Evolutionary conservation across 208 protist species (phyloP).

Genomic region (Vickermania ingenoplastis): DNA sequence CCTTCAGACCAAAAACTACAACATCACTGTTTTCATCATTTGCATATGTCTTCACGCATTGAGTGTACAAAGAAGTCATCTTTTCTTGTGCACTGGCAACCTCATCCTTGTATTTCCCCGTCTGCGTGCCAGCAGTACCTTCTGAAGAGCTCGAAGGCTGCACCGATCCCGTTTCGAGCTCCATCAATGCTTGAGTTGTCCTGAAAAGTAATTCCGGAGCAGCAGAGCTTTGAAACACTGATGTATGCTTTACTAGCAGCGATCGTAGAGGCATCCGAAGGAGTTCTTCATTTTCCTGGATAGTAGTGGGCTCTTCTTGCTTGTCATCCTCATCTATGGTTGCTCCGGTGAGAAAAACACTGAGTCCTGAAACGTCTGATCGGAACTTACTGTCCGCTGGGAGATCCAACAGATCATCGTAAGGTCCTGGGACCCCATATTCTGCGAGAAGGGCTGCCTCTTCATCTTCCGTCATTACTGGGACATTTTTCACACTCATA

Average conservation of each 20-base stretch:
- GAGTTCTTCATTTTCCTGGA: slow-evolving; percentile 6
- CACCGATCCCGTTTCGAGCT: too few species aligned
- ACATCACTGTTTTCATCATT: too few species aligned
- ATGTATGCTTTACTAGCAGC: slow-evolving; percentile 29
- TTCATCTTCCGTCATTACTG: slow-evolving; percentile 32
- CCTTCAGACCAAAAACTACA: background rate
- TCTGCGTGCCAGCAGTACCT: background rate
- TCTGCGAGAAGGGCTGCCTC: slow-evolving; percentile 59
- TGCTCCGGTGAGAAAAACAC: slow-evolving; percentile 70
- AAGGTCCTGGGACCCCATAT: slow-evolving; percentile 50
- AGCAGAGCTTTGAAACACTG: slow-evolving; percentile 14
- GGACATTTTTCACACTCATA: background rate
- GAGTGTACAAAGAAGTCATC: background rate
- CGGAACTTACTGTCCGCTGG: slow-evolving; percentile 41
- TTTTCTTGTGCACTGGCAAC: background rate
- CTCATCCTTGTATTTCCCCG: background rate
- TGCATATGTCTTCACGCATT: too few species aligned
- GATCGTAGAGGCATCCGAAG: slow-evolving; percentile 22
- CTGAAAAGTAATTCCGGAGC: slow-evolving; percentile 10
- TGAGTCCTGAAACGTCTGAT: slow-evolving; percentile 37
- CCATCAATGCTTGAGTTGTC: slow-evolving; percentile 7
- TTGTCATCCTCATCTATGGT: slow-evolving; percentile 12
- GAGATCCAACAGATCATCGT: slow-evolving; percentile 39
- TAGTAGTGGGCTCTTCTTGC: background rate
- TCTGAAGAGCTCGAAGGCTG: too few species aligned